phyloP scores from a whole-genome alignment of 2,329 filamentous ascomycete species.

The Epichloe typhina region DNA sequence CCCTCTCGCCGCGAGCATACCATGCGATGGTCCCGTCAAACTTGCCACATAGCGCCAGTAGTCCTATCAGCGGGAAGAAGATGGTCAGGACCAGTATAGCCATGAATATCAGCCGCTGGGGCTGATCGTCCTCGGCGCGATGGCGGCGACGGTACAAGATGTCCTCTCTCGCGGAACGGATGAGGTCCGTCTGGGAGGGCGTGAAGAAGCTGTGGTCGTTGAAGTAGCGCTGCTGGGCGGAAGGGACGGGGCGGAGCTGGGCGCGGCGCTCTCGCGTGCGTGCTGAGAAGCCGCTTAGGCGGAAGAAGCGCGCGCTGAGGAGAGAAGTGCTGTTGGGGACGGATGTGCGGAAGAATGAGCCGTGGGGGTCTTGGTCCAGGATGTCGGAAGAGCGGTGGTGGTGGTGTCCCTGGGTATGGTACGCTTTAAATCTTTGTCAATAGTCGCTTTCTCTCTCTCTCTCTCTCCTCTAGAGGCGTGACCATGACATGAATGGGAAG shows the following conservation, averaged over 20 bases:
- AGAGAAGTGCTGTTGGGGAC: conserved; percentile 6
- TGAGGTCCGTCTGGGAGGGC: conserved; percentile 17
- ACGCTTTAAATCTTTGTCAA: not conserved
- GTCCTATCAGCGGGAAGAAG: conserved; percentile 32
- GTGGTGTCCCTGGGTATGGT: not conserved
- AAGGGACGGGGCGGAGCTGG: not conserved
- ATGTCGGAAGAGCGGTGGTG: conserved; percentile 4
- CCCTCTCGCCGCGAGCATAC: conserved; percentile 33
- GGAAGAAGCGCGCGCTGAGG: conserved; percentile 8
- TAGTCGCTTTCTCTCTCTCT: not conserved
- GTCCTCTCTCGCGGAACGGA: conserved; percentile 18
- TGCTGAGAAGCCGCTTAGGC: conserved; percentile 14
- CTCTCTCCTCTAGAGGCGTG: too few relatives aligned
- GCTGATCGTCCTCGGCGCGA: conserved; percentile 15
- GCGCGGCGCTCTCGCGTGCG: conserved; percentile 6
- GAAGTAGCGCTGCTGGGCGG: conserved; percentile 3
- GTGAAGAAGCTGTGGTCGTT: conserved; percentile 14
- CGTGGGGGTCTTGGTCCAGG: not conserved
- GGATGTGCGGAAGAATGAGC: conserved; percentile 6
- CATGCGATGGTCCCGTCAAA: conserved; percentile 34
- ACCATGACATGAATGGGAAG: not conserved
- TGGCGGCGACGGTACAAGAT: conserved; percentile 17
- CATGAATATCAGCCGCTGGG: conserved; percentile 25
- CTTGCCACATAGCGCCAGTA: conserved; percentile 29
- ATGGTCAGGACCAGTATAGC: conserved; percentile 25